Percentiles rank a stretch among this genome's conserved stretches.
Conservation (phyloP, 495 filamentous ascomycete genomes). For the Penicillium roqueforti region DNA sequence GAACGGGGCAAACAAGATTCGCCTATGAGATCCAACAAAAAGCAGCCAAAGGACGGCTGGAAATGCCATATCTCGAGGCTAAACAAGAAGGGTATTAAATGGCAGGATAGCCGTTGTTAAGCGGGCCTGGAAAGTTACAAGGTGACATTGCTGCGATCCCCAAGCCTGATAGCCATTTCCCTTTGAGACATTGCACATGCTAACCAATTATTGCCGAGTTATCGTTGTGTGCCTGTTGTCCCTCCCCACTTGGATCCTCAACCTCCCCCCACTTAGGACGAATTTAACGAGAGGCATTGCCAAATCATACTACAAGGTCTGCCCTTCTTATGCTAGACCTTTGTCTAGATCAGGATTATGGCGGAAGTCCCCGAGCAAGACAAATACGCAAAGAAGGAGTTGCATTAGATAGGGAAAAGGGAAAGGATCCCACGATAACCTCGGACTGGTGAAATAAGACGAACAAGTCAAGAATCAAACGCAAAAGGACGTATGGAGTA, state of each 20-base stretch:
- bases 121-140: constrained; percentile 30
- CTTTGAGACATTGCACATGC: constrained; percentile 18
- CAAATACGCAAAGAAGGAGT: background rate
- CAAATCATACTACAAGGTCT: background rate
- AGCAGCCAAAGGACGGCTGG: no score
- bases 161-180: constrained; percentile 14
- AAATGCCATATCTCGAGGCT: no score
- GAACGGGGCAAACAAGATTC: no score
- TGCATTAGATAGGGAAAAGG: background rate
- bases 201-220: background rate
- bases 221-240: background rate
- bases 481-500: background rate
- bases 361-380: background rate
- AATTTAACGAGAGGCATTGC: background rate
- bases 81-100: constrained; percentile 11
- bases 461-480: background rate
- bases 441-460: background rate
- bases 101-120: constrained; percentile 27
- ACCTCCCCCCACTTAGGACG: background rate
- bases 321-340: background rate
- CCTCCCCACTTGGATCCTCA: background rate
- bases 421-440: background rate
- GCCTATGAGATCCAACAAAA: no score
- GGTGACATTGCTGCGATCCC: constrained; percentile 23
- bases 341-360: background rate